These are phyloP conservation scores for Malania oleifera DNA, from an alignment of 164 flowering plant species.

Conservation along the genomic window DNA sequence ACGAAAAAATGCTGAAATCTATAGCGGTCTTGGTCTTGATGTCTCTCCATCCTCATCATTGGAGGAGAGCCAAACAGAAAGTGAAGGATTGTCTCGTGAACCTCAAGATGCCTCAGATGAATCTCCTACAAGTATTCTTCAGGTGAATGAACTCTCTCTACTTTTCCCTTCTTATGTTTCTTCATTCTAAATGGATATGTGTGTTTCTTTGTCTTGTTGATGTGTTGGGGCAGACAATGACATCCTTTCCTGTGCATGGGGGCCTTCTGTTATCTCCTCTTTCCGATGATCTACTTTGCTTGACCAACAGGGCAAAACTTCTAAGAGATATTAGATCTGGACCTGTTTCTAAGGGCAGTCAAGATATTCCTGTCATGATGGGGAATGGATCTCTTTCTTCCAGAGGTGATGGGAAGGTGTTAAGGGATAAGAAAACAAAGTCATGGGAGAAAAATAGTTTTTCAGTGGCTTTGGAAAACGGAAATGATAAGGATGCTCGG, in stretches of 20 bases:
- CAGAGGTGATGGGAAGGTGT: constrained; percentile 16
- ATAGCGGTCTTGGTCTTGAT: constrained; percentile 77
- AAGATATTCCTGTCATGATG: constrained; percentile 13
- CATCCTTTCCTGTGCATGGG: constrained; percentile 35
- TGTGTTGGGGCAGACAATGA: constrained; percentile 50
- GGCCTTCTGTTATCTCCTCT: constrained; percentile 54
- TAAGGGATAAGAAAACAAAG: constrained; percentile 21
- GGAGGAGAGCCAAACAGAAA: constrained; percentile 49
- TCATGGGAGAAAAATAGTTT: constrained; percentile 19
- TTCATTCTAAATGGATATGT: not conserved
- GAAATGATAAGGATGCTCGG: constrained; percentile 12
- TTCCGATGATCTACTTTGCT: constrained; percentile 36
- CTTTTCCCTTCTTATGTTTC: constrained; percentile 3
- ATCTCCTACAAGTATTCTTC: constrained; percentile 58
- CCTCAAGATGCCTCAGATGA: constrained; percentile 25
- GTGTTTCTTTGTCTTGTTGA: constrained; percentile 4
- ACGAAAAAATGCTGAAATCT: constrained; percentile 67
- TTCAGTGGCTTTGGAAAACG: constrained; percentile 14
- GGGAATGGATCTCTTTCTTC: constrained; percentile 17
- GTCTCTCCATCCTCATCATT: constrained; percentile 58
- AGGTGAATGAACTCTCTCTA: constrained; percentile 30
- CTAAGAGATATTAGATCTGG: constrained; percentile 13
- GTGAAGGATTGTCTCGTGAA: constrained; percentile 39
- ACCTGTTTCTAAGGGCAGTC: constrained; percentile 17
- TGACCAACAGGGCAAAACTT: constrained; percentile 29